phyloP scores from a whole-genome alignment of 345 rosid species.

The Combretum micranthum region DNA sequence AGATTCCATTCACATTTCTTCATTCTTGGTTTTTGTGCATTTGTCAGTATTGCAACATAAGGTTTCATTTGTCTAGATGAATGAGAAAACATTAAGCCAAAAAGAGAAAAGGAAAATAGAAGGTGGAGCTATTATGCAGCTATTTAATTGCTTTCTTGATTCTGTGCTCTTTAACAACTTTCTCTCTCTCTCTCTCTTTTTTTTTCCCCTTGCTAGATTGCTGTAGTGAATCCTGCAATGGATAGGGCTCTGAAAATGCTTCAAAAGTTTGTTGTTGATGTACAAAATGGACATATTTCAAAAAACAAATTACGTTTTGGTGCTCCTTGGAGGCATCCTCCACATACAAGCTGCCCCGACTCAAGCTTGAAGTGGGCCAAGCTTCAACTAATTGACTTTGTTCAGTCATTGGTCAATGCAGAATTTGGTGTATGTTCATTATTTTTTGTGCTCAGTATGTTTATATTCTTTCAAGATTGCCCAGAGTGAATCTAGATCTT shows the following conservation, averaged over 20 bases:
- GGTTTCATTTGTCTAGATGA: too few species aligned
- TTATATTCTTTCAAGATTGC: neutral
- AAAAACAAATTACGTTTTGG: constrained; percentile 71
- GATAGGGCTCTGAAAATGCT: constrained; percentile 61
- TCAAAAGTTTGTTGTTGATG: constrained; percentile 68
- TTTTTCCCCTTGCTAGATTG: constrained; percentile 35
- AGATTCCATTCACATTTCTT: too few species aligned
- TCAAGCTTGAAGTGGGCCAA: constrained; percentile 57
- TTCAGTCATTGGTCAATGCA: constrained; percentile 60
- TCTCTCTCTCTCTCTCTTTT: too few species aligned
- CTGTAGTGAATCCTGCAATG: constrained; percentile 91
- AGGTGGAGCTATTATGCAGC: too few species aligned
- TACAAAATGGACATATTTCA: constrained; percentile 49
- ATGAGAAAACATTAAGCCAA: too few species aligned
- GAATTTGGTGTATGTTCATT: constrained; percentile 62
- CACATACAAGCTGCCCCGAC: constrained; percentile 34
- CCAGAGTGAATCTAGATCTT: neutral
- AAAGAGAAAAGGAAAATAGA: too few species aligned
- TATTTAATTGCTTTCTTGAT: too few species aligned
- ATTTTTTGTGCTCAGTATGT: neutral
- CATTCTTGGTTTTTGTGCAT: too few species aligned
- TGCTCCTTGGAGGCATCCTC: constrained; percentile 95
- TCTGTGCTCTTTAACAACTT: neutral
- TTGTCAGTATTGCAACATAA: too few species aligned
- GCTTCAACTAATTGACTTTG: constrained; percentile 89